phyloP scores from a whole-genome alignment of 2,329 filamentous ascomycete genomes.

The Coniochaeta sp. region DNA sequence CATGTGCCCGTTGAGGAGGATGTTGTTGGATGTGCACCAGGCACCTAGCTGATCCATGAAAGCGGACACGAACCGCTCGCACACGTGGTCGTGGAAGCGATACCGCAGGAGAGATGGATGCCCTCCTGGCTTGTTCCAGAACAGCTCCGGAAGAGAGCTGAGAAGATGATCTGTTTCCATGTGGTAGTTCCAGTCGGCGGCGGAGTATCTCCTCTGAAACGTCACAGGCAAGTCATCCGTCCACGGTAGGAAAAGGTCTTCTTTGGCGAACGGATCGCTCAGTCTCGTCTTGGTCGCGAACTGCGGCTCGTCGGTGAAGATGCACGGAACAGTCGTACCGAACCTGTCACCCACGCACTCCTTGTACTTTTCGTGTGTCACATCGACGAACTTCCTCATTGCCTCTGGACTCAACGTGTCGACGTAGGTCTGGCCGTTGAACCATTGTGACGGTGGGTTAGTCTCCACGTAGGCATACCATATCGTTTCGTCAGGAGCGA shows the following conservation, averaged over 20 bases:
- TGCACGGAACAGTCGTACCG: slow-evolving; percentile 19
- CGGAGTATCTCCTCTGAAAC: slow-evolving; percentile 14
- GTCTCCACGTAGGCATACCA: slow-evolving; percentile 25
- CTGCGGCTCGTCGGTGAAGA: slow-evolving; percentile 24
- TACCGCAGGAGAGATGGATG: slow-evolving; percentile 18
- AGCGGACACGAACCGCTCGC: slow-evolving; percentile 21
- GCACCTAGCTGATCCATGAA: slow-evolving; percentile 20
- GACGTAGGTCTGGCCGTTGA: slow-evolving; percentile 22
- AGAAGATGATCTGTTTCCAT: slow-evolving; percentile 8
- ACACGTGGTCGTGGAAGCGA: slow-evolving; percentile 22
- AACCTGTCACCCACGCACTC: slow-evolving; percentile 19
- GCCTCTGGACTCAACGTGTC: slow-evolving; percentile 20
- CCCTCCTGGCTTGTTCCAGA: slow-evolving; percentile 21
- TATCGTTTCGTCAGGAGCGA: slow-evolving; percentile 11
- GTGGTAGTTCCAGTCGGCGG: slow-evolving; percentile 5
- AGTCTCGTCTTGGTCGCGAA: slow-evolving; percentile 22
- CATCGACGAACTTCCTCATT: slow-evolving; percentile 19
- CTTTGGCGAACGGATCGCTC: slow-evolving; percentile 11
- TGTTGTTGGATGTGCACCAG: slow-evolving; percentile 19
- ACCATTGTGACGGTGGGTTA: slow-evolving; percentile 20
- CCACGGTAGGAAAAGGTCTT: slow-evolving; percentile 23
- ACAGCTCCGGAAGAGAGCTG: slow-evolving; percentile 16
- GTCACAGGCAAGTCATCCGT: slow-evolving; percentile 18
- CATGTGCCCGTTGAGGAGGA: slow-evolving; percentile 22
- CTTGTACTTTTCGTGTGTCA: slow-evolving; percentile 22